Conservation (phyloP, 2,329 filamentous ascomycete species). For the Dactylellina parvicollis region DNA sequence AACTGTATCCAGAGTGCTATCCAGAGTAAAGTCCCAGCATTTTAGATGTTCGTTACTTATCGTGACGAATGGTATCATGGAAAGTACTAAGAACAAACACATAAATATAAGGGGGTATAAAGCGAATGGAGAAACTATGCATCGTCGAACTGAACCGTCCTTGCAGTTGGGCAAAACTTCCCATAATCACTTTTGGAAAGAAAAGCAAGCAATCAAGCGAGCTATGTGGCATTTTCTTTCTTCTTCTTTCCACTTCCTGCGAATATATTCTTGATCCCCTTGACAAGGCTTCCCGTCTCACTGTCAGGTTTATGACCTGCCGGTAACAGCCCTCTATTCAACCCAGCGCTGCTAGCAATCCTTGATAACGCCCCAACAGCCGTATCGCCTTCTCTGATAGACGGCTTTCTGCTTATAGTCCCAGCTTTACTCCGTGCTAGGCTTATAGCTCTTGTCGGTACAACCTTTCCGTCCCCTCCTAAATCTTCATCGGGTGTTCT, state of each 20-base stretch:
- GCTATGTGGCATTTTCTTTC: constrained; percentile 10
- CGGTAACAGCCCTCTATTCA: not conserved
- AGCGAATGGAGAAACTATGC: too few species aligned
- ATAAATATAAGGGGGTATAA: too few species aligned
- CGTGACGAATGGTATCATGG: too few species aligned
- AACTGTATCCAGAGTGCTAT: too few species aligned
- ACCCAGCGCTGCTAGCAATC: constrained; percentile 10
- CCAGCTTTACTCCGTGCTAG: not conserved
- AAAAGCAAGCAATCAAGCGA: not conserved
- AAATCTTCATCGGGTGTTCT: not conserved
- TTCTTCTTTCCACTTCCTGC: constrained; percentile 15
- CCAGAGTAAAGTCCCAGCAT: too few species aligned
- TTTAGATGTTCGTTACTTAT: too few species aligned
- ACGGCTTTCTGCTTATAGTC: constrained; percentile 1
- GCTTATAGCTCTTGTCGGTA: not conserved
- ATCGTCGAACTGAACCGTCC: too few species aligned
- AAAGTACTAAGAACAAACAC: too few species aligned
- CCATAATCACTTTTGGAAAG: too few species aligned
- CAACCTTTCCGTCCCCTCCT: not conserved
- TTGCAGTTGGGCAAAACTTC: too few species aligned
- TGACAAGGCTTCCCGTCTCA: not conserved
- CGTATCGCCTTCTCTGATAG: not conserved
- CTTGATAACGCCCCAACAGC: not conserved
- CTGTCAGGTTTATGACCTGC: not conserved
- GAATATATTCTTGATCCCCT: constrained; percentile 23